Conservation (phyloP, 2,329 filamentous ascomycete genomes). For the Periglandula ipomoeae region DNA sequence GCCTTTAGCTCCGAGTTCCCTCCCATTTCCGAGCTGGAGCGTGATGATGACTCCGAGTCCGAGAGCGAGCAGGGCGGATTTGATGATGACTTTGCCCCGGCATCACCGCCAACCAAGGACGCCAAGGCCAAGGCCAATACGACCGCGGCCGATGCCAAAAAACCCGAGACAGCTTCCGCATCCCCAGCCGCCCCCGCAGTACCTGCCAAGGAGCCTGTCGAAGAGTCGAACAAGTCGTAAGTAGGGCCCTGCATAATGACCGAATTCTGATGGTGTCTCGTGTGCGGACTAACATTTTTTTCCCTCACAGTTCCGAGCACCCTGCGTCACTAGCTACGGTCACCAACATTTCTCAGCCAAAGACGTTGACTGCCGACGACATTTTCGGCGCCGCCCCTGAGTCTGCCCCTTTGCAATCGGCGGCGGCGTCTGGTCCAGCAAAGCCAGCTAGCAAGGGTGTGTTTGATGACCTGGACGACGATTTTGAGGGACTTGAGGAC, state of each 20-base stretch:
- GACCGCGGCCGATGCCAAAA: neutral
- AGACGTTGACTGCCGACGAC: slow-evolving; percentile 26
- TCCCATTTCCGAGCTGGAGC: slow-evolving; percentile 78
- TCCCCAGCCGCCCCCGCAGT: slow-evolving; percentile 10
- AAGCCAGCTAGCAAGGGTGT: slow-evolving; percentile 35
- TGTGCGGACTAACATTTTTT: no score
- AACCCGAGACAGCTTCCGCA: slow-evolving; percentile 1
- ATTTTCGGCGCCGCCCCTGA: slow-evolving; percentile 32
- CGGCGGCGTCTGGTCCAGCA: slow-evolving; percentile 12
- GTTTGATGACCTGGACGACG: slow-evolving; percentile 70
- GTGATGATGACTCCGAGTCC: slow-evolving; percentile 75
- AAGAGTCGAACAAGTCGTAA: slow-evolving; percentile 18
- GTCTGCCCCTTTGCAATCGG: no score
- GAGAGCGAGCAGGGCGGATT: slow-evolving; percentile 75
- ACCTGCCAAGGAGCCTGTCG: slow-evolving; percentile 17
- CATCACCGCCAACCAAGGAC: slow-evolving; percentile 35
- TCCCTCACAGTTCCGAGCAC: slow-evolving; percentile 17
- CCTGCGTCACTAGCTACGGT: slow-evolving; percentile 23
- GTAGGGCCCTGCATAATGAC: neutral
- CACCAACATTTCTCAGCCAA: slow-evolving; percentile 19
- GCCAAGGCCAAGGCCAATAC: slow-evolving; percentile 10
- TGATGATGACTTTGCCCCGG: slow-evolving; percentile 82
- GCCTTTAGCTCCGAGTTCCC: slow-evolving; percentile 75
- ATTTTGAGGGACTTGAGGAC: slow-evolving; percentile 76
- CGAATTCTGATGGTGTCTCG: no score